Evolutionary conservation across 306 rosid genomes (phyloP).

Genomic region (Hippophae rhamnoides): DNA sequence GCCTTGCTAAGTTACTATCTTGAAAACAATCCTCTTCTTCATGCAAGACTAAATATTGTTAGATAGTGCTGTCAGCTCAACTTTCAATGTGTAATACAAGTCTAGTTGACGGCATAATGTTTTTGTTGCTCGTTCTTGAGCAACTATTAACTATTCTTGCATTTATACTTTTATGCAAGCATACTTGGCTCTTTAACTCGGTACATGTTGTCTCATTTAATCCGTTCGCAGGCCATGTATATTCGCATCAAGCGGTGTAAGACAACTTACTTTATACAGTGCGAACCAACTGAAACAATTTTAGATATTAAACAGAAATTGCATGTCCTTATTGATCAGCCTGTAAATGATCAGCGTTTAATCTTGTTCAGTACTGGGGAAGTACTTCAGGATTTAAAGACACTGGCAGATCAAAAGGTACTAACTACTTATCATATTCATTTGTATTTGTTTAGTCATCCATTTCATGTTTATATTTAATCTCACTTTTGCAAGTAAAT

Average conservation of each 20-base stretch:
- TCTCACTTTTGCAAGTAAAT: not conserved
- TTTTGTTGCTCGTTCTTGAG: not conserved
- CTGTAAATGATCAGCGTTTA: conserved; percentile 54
- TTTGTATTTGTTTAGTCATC: conserved; percentile 2
- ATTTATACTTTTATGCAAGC: not conserved
- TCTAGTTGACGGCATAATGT: not conserved
- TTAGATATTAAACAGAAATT: conserved; percentile 74
- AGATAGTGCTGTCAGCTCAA: too few relatives aligned
- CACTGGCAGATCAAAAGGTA: conserved; percentile 88
- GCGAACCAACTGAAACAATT: conserved; percentile 77
- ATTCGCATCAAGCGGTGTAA: conserved; percentile 71
- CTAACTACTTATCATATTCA: not conserved
- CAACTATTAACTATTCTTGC: not conserved
- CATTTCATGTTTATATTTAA: not conserved
- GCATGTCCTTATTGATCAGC: conserved; percentile 54
- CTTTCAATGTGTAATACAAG: not conserved
- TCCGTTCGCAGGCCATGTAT: conserved; percentile 56
- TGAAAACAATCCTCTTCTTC: too few relatives aligned
- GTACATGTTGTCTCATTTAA: not conserved
- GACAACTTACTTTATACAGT: conserved; percentile 87
- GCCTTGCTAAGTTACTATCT: too few relatives aligned
- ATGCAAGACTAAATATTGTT: too few relatives aligned
- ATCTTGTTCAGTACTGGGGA: conserved; percentile 53
- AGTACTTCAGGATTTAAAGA: conserved; percentile 65
- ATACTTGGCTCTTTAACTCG: not conserved